Base-by-base conservation (phyloP, 169 alveolate species). In the Plasmodium gonderi region DNA sequence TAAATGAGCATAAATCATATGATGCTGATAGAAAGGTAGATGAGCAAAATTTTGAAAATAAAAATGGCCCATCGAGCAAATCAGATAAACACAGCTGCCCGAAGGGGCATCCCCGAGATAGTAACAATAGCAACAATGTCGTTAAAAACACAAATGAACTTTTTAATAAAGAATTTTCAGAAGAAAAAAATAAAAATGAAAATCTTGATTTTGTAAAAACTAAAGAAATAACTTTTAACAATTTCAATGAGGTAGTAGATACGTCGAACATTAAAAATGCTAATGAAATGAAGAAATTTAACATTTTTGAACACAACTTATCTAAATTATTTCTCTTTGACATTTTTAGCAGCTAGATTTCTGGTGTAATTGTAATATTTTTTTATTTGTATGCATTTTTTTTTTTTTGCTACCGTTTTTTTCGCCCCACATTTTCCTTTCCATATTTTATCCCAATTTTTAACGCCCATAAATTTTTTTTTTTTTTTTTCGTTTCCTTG, bases 301-400 rank as follows among this genome's bases (percentile, higher is more conserved):
- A 89, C 54, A 75, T 89, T 60, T 89, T 76, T 77, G 93, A 89
- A 60, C 93, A 89, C 72, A 89, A 89, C 72, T 77, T 89, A 60
- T 26, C 38, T 60, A 89, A 89, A 45, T 49, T 89, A 31, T 89
- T 89, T 67, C 49, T 89, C 36, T 89, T 89, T 64, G 93, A 89
- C 29, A 89, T 89, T 40, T 89, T 89, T 89, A 79, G 69, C 36
- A 89, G 33, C 38, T 67, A 80, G 64, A 12, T n/a, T 20, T 45
- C n/a, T 44, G 72, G 6, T 29, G 72, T 8, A 14, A 60, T 60
- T n/a, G n/a, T n/a, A n/a, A 60, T 60, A 60, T 60, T 14, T 60
- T 12, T 67, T 23, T 67, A 67, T 23, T 23, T 11, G n/a, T 67
- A 26, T 23, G 29, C 7, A 42, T 38, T 42, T n/a, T n/a, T 42